Conservation (phyloP, 352 stramenopile species). For the Globisporangium cystogenes region DNA sequence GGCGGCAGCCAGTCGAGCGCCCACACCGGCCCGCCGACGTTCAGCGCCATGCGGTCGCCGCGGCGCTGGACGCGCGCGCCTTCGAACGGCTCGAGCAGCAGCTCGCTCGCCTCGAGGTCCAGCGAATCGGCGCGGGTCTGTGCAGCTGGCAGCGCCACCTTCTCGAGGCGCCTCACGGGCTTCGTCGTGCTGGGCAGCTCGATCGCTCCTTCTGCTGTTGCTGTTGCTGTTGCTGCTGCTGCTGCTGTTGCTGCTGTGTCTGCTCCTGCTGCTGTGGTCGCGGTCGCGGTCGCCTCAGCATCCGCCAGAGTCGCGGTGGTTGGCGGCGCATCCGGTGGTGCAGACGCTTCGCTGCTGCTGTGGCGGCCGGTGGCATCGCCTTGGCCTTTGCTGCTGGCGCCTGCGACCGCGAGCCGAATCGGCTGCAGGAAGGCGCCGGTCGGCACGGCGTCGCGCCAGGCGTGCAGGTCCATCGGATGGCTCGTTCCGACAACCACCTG, state of each 20-base stretch:
- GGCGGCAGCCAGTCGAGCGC: slow-evolving; percentile 73
- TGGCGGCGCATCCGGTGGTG: no score
- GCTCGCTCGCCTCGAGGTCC: not conserved
- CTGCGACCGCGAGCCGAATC: slow-evolving; percentile 29
- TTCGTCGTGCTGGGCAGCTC: no score
- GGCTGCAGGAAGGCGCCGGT: slow-evolving; percentile 41
- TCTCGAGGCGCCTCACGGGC: no score
- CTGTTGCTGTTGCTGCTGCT: no score
- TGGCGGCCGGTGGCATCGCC: not conserved
- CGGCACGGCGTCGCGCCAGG: slow-evolving; percentile 28
- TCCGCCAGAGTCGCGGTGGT: no score
- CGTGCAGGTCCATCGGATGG: slow-evolving; percentile 12
- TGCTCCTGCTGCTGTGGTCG: no score
- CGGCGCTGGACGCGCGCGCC: slow-evolving; percentile 22
- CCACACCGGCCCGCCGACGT: slow-evolving; percentile 71
- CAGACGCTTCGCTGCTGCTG: not conserved
- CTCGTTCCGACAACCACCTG: no score
- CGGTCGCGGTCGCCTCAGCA: no score
- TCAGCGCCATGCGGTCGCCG: slow-evolving; percentile 39
- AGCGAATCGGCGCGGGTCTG: not conserved
- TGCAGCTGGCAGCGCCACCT: no score
- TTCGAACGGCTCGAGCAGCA: slow-evolving; percentile 44
- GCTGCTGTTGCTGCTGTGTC: no score
- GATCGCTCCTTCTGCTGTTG: no score
- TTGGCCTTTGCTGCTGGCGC: not conserved